A percentile compares a stretch with the other conserved stretches of the same genome.
These are phyloP conservation scores for Drechslera avenae DNA, from an alignment of 2,329 filamentous ascomycete genomes.

Conservation along the genomic window DNA sequence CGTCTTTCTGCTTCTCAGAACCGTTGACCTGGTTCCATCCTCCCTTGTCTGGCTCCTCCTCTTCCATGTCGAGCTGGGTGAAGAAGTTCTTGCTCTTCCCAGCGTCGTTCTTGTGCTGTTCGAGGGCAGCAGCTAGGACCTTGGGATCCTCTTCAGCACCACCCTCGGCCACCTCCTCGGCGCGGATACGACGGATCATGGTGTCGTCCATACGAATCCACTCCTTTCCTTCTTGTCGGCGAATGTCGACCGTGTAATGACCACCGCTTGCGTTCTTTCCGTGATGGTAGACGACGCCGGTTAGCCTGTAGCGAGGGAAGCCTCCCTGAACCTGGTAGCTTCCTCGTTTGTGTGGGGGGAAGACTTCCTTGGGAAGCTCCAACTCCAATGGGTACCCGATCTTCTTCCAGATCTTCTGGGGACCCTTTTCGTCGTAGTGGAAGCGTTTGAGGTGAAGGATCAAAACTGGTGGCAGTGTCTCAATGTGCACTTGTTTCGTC, in stretches of 20 bases:
- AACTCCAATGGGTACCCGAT: constrained; percentile 93
- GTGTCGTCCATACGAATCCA: constrained; percentile 98
- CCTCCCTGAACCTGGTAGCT: constrained; percentile 68
- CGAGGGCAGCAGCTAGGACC: constrained; percentile 67
- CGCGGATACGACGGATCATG: constrained; percentile 79
- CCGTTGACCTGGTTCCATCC: constrained; percentile 89
- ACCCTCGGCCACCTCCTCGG: constrained; percentile 86
- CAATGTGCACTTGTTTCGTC: constrained; percentile 94
- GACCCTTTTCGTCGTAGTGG: constrained; percentile 88
- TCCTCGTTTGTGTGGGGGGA: constrained; percentile 76
- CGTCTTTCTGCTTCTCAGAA: constrained; percentile 52
- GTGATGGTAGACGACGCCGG: constrained; percentile 93
- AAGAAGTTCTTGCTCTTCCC: constrained; percentile 71
- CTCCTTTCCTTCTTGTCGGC: constrained; percentile 89
- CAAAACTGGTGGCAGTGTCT: constrained; percentile 85
- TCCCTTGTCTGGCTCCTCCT: constrained; percentile 68
- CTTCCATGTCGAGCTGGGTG: constrained; percentile 63
- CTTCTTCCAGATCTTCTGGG: constrained; percentile 98
- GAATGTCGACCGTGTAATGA: constrained; percentile 97
- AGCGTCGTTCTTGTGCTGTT: constrained; percentile 67
- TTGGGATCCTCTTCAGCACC: constrained; percentile 81
- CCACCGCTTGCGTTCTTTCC: constrained; percentile 95
- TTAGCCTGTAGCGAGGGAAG: constrained; percentile 82
- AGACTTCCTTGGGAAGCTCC: constrained; percentile 88
- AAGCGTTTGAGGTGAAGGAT: constrained; percentile 97